Evolutionary conservation across 164 flowering plant species (phyloP).

Genomic region (Chloranthus sessilifolius): DNA sequence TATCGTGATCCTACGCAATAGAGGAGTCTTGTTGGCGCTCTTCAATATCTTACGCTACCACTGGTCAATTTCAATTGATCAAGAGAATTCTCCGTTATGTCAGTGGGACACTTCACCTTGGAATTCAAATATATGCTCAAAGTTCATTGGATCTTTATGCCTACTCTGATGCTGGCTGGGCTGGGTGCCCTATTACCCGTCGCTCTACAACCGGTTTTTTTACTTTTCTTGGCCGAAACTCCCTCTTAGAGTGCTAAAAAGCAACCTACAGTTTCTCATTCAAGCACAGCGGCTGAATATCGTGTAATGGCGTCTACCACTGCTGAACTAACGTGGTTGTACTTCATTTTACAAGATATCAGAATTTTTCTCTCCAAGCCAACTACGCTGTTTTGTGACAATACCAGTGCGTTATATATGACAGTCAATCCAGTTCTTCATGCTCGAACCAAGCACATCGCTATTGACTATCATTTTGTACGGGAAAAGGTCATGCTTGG

Average conservation of each 20-base stretch:
- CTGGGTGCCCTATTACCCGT: background rate
- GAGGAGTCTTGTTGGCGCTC: background rate
- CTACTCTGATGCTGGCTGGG: constrained; percentile 3
- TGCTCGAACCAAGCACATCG: constrained; percentile 3
- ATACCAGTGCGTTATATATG: background rate
- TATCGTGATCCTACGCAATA: background rate
- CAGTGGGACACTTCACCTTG: constrained; percentile 1
- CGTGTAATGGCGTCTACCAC: background rate
- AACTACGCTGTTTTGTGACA: background rate
- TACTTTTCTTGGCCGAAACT: background rate
- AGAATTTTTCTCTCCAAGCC: background rate
- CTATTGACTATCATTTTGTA: constrained; percentile 2
- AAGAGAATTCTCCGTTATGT: background rate
- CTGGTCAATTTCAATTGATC: background rate
- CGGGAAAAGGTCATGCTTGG: constrained; percentile 2
- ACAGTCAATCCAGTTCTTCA: too few species aligned
- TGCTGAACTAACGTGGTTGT: background rate
- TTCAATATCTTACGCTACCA: background rate
- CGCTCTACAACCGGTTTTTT: background rate
- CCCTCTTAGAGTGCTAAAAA: constrained; percentile 1
- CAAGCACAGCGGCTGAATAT: background rate
- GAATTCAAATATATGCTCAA: background rate
- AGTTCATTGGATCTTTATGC: constrained; percentile 3
- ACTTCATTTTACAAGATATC: background rate
- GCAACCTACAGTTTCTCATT: background rate